Base-by-base conservation (phyloP, 768 basidiomycete species). In the Tephrocybe sp. region DNA sequence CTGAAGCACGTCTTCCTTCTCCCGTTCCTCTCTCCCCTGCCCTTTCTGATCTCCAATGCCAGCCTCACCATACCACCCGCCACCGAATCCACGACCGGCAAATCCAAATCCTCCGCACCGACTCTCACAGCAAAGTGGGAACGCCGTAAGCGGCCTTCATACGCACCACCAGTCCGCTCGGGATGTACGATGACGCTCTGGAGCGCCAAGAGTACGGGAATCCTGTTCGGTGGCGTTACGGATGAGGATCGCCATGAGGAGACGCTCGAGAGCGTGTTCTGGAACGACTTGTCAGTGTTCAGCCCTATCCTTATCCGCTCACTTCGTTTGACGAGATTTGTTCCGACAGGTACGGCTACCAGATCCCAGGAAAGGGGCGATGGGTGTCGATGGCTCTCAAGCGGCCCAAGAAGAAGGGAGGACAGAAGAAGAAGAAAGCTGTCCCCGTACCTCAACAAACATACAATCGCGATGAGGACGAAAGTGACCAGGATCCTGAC, bases 161-260 rank as follows among this genome's bases (percentile, higher is more conserved):
- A 83, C 58, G 83, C 85, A 0, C 93, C 93, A 0, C 74, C 80
- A 0, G 62, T 85, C 4, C 80, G 92, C 3, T 87, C 84, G 0
- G 93, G 93, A 1, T 90, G 88, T 57, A 93, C 91, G 3, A 96
- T 96, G 93, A 73, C 88, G 0, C 68, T 86, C 0, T 96, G 93
- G 93, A 46, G 65, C 0, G 67, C 78, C 18, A 87, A 84, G 58
- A 74, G 70, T 21, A 84, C 81, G 49, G 91, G 93, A 1, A 71
- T 97, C 2, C 65, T 93, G 44, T 97, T 95, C 62, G 93, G 93
- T 11, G 93, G 78, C 14, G 93, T 96, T 0, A 87, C 83, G 3
- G 93, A 97, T 54, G 89, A 93, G 54, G 93, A 96, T 58, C 83
- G 75, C 17, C 78, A 79, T 32, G 94, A 96, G 65, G 94, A 97